These are phyloP conservation scores for Cercospora sesami DNA, from an alignment of 2,329 filamentous ascomycete genomes.

Conservation along the genomic window DNA sequence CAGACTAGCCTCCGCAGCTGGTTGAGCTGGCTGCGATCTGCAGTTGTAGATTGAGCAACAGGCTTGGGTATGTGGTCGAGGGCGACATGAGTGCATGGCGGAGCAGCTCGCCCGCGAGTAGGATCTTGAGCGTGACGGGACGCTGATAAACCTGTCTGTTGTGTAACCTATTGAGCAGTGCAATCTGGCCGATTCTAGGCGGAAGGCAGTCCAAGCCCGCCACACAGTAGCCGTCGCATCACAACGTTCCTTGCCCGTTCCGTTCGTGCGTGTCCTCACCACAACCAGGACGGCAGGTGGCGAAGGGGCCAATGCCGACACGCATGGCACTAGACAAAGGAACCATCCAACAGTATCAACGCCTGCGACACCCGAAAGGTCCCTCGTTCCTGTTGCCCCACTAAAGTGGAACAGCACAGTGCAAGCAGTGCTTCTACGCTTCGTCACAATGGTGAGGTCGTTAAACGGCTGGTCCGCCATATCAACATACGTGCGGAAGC, in stretches of 20 bases:
- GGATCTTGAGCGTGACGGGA: background rate
- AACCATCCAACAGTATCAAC: background rate
- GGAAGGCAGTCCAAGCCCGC: background rate
- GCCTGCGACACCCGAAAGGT: background rate
- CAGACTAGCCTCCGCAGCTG: background rate
- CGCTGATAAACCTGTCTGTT: background rate
- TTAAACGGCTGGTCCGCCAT: background rate
- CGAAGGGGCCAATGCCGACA: background rate
- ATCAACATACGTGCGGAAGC: background rate
- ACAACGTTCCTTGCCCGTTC: background rate
- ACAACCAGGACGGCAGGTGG: background rate
- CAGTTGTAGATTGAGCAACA: background rate
- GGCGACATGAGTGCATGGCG: background rate
- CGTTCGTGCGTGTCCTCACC: background rate
- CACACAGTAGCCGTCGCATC: background rate
- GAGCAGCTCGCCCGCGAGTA: background rate
- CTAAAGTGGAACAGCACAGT: background rate
- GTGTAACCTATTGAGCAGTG: background rate
- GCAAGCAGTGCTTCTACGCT: background rate
- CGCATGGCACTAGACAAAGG: background rate
- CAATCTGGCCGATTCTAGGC: background rate
- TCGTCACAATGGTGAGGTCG: background rate
- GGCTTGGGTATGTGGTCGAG: background rate
- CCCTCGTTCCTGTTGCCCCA: background rate
- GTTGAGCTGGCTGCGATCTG: conserved; percentile 1